phyloP scores from a whole-genome alignment of 768 basidiomycete genomes.

The Gloeostereum incarnatum region DNA sequence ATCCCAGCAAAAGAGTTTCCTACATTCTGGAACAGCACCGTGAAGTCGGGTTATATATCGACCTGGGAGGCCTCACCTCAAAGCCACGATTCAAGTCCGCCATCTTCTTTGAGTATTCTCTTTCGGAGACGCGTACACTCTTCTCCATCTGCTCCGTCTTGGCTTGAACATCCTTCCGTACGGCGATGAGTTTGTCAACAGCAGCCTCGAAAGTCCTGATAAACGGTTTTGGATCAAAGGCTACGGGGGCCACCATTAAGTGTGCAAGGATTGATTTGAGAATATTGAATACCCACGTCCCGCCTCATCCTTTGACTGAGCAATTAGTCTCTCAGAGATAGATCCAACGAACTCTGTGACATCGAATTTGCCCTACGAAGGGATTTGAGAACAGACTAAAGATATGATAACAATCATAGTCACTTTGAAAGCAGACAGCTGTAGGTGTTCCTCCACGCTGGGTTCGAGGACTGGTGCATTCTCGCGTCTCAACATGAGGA shows the following conservation, averaged over 20 bases:
- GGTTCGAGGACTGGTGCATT: slow-evolving; percentile 32
- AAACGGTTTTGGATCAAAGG: slow-evolving; percentile 93
- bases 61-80: slow-evolving; percentile 48
- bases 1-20: slow-evolving; percentile 82
- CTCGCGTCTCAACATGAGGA: background rate
- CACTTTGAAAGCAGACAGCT: slow-evolving; percentile 50
- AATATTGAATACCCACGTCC: slow-evolving; percentile 46
- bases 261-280: background rate
- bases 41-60: slow-evolving; percentile 1
- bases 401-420: background rate
- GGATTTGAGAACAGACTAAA: background rate
- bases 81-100: slow-evolving; percentile 89
- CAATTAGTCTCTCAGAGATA: slow-evolving; percentile 82
- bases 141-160: slow-evolving; percentile 92
- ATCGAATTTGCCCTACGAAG: slow-evolving; percentile 74
- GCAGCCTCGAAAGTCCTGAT: slow-evolving; percentile 87
- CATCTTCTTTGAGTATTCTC: slow-evolving; percentile 93
- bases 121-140: slow-evolving; percentile 77
- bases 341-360: slow-evolving; percentile 83
- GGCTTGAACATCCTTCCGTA: slow-evolving; percentile 84
- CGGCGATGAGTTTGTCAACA: slow-evolving; percentile 77
- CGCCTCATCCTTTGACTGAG: slow-evolving; percentile 72
- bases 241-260: slow-evolving; percentile 26
- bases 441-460: slow-evolving; percentile 41
- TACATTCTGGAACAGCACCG: slow-evolving; percentile 50